Percentiles rank a stretch among this genome's conserved stretches.
phyloP scores from a whole-genome alignment of 2,329 filamentous ascomycete species.

The Cadophora gregata region DNA sequence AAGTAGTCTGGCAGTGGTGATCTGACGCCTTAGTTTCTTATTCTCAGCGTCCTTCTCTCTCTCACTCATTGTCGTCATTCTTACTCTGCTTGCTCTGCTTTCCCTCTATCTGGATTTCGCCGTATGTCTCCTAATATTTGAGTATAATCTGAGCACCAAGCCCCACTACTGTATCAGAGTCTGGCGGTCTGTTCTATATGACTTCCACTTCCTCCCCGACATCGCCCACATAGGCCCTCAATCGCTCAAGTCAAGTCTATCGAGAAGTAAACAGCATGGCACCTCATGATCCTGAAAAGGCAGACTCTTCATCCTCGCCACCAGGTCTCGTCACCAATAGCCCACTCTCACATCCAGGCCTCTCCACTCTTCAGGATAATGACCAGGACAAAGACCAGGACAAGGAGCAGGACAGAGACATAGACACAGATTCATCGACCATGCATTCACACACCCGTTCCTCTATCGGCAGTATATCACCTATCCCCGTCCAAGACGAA shows the following conservation, averaged over 20 bases:
- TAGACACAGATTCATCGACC: slow-evolving; percentile 23
- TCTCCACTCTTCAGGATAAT: slow-evolving; percentile 29
- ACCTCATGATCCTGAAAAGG: slow-evolving; percentile 32
- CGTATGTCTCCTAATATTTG: not conserved
- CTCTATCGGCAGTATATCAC: slow-evolving; percentile 31
- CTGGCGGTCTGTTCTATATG: not conserved
- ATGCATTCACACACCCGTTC: slow-evolving; percentile 32
- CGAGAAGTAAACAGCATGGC: not conserved
- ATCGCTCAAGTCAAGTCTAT: not conserved
- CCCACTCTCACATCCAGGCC: slow-evolving; percentile 31
- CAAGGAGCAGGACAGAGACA: slow-evolving; percentile 22
- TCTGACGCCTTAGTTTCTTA: not conserved
- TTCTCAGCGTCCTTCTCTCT: not conserved
- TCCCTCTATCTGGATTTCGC: not conserved
- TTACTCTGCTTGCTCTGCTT: not conserved
- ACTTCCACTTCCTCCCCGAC: slow-evolving; percentile 1
- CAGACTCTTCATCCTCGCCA: slow-evolving; percentile 22
- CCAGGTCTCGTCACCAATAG: slow-evolving; percentile 29
- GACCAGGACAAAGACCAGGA: slow-evolving; percentile 24
- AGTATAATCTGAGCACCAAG: not conserved
- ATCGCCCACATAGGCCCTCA: not conserved
- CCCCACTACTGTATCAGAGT: slow-evolving; percentile 11
- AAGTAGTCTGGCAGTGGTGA: not conserved
- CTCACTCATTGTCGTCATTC: not conserved
- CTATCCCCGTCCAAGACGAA: slow-evolving; percentile 18